phyloP scores from a whole-genome alignment of 225 moss, liverwort and hornwort genomes.

The Physcomitrellopsis africana region DNA sequence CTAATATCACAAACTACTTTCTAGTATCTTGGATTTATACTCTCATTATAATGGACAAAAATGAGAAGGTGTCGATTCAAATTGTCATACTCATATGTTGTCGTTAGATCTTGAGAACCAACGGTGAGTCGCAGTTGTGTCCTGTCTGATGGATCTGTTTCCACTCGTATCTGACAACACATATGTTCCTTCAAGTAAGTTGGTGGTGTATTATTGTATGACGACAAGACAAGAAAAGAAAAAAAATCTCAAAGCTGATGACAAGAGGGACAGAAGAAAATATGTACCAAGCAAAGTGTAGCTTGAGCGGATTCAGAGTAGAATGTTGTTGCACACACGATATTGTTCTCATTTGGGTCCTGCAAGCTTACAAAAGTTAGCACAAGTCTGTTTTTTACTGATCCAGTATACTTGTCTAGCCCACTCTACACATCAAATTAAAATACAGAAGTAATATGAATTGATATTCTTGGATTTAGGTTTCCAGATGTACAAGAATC shows the following conservation, averaged over 20 bases:
- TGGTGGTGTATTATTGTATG: neutral
- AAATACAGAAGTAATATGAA: neutral
- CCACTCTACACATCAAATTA: slow-evolving; percentile 16
- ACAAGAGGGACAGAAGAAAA: neutral
- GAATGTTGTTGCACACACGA: slow-evolving; percentile 90
- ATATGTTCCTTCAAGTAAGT: slow-evolving; percentile 26
- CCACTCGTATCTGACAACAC: slow-evolving; percentile 80
- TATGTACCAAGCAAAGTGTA: slow-evolving; percentile 76
- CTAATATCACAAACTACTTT: neutral
- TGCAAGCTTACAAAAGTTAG: slow-evolving; percentile 38
- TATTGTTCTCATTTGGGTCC: slow-evolving; percentile 98
- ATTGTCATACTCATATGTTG: slow-evolving; percentile 79
- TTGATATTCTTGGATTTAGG: neutral
- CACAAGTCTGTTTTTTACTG: slow-evolving; percentile 6
- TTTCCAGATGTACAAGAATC: neutral
- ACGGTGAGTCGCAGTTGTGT: slow-evolving; percentile 95
- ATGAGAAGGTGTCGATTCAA: slow-evolving; percentile 8
- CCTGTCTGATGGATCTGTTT: slow-evolving; percentile 95
- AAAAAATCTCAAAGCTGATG: neutral
- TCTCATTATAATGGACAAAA: neutral
- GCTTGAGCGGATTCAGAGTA: slow-evolving; percentile 73
- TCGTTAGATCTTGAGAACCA: slow-evolving; percentile 77
- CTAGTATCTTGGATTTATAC: neutral
- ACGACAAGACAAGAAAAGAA: neutral
- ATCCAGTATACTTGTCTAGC: neutral